phyloP scores from a whole-genome alignment of 2,329 filamentous ascomycete genomes.

The Boeremia lycopersici region DNA sequence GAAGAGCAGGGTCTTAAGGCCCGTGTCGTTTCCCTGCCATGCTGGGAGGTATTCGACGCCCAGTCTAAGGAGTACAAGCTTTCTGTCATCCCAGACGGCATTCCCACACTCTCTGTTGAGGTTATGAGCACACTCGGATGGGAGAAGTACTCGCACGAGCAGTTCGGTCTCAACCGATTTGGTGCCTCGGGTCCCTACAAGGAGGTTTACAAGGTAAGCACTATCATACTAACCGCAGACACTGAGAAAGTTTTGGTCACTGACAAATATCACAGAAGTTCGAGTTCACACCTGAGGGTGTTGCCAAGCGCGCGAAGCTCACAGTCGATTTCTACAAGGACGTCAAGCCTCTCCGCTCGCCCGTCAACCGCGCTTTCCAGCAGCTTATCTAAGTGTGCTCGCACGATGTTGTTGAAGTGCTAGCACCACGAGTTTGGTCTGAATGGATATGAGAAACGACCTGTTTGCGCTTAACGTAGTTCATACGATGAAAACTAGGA shows the following conservation, averaged over 20 bases:
- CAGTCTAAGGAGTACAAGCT: constrained; percentile 96
- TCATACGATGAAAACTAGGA: constrained; percentile 23
- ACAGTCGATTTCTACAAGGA: constrained; percentile 99
- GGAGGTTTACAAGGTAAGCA: constrained; percentile 84
- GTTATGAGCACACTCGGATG: constrained; percentile 97
- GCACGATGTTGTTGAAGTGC: neutral
- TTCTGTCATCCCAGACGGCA: constrained; percentile 88
- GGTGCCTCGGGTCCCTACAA: constrained; percentile 97
- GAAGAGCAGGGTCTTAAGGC: constrained; percentile 85
- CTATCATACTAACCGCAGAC: neutral
- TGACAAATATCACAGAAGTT: constrained; percentile 78
- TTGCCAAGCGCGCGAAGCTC: constrained; percentile 89
- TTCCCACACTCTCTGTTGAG: constrained; percentile 91
- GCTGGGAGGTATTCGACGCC: constrained; percentile 94
- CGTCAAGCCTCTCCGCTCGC: constrained; percentile 83
- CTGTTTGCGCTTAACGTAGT: constrained; percentile 22
- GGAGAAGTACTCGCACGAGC: constrained; percentile 99
- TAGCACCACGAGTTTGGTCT: constrained; percentile 8
- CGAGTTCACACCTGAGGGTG: constrained; percentile 97
- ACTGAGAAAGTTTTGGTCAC: neutral
- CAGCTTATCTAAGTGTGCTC: constrained; percentile 77
- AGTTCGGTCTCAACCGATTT: constrained; percentile 99
- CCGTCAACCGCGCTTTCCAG: constrained; percentile 96
- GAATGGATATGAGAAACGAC: constrained; percentile 21
- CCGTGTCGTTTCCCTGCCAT: constrained; percentile 93